phyloP scores from a whole-genome alignment of 345 rosid species.

The Bruguiera parviflora region DNA sequence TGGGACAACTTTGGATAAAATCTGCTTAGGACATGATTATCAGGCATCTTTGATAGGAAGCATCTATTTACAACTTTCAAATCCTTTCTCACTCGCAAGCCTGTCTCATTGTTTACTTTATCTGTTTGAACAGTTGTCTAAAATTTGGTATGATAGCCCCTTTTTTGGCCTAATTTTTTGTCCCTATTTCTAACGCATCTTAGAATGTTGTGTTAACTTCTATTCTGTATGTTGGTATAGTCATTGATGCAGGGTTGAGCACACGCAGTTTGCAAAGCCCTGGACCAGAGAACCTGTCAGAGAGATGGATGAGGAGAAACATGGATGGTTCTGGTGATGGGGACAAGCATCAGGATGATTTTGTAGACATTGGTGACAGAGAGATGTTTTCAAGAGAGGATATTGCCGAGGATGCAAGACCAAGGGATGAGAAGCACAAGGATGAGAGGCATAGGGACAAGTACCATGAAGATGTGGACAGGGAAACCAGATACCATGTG shows the following conservation, averaged over 20 bases:
- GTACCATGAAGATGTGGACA: conserved; percentile 49
- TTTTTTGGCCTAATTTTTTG: background rate
- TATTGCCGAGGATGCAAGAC: conserved; percentile 49
- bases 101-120: background rate
- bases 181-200: background rate
- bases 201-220: conserved; percentile 2
- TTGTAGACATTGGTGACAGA: conserved; percentile 46
- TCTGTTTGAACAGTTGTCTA: background rate
- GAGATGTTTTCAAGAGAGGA: conserved; percentile 47
- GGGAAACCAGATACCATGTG: conserved; percentile 53
- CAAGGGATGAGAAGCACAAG: conserved; percentile 60
- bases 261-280: conserved; percentile 42
- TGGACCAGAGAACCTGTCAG: conserved; percentile 51
- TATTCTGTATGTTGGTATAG: conserved; percentile 18
- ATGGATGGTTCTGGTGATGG: conserved; percentile 56
- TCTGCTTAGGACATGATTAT: background rate
- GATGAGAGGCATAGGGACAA: conserved; percentile 55
- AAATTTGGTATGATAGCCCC: too few relatives aligned
- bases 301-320: conserved; percentile 61
- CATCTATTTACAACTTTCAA: background rate
- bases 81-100: background rate
- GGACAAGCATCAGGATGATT: conserved; percentile 58
- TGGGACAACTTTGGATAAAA: background rate
- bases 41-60: background rate
- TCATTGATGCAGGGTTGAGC: conserved; percentile 44